Conservation (phyloP, 2,329 filamentous ascomycete genomes). For the Penicillium janthinellum region DNA sequence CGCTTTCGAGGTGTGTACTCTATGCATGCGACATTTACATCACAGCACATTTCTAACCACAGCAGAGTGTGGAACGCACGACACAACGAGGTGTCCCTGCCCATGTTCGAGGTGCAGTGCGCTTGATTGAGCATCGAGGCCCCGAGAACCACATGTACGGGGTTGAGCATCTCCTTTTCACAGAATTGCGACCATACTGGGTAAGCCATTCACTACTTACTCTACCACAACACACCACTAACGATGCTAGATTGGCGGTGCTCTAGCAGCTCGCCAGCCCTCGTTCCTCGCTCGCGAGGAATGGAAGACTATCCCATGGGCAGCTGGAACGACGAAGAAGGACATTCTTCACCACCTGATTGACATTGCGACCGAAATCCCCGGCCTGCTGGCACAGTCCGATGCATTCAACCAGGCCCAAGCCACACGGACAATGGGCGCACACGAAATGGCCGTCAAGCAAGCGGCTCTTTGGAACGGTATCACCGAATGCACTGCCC, state of each 20-base stretch:
- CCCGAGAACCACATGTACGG: conserved; percentile 44
- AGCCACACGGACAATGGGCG: conserved; percentile 25
- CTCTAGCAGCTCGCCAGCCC: conserved; percentile 34
- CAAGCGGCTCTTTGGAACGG: conserved; percentile 38
- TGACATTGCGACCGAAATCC: conserved; percentile 40
- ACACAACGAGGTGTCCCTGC: conserved; percentile 35
- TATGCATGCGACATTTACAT: neutral
- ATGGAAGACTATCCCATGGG: conserved; percentile 46
- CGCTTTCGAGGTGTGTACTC: conserved; percentile 37
- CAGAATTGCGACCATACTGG: conserved; percentile 44
- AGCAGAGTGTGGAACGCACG: conserved; percentile 41
- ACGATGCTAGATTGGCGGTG: conserved; percentile 31
- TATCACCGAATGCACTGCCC: conserved; percentile 35
- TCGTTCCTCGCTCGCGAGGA: conserved; percentile 41
- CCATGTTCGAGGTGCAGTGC: conserved; percentile 40
- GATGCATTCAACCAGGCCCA: conserved; percentile 33
- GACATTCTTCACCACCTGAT: conserved; percentile 42
- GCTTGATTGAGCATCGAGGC: conserved; percentile 42
- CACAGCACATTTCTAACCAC: conserved; percentile 3
- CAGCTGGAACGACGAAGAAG: conserved; percentile 38
- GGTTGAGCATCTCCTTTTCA: conserved; percentile 42
- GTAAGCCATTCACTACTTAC: conserved; percentile 23
- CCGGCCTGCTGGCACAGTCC: conserved; percentile 33
- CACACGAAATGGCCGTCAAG: conserved; percentile 37
- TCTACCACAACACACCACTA: neutral